Evolutionary conservation across 2,329 filamentous ascomycete species (phyloP).

Genomic region (Xylariomycetidae sp.): DNA sequence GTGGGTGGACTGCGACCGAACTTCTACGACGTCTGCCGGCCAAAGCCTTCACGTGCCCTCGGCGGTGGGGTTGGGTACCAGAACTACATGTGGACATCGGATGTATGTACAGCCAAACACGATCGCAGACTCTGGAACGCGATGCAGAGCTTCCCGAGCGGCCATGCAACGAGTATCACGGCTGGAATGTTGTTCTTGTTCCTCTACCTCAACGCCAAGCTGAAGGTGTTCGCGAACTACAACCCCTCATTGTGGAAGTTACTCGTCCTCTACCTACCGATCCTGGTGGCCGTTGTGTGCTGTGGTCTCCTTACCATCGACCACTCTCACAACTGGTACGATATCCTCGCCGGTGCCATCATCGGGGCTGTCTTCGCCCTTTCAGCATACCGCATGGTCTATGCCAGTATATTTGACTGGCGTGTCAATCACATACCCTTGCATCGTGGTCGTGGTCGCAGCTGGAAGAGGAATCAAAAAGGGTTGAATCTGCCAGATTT

Average conservation of each 20-base stretch:
- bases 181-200: slow-evolving; percentile 59
- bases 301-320: slow-evolving; percentile 58
- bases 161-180: slow-evolving; percentile 60
- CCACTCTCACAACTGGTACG: slow-evolving; percentile 64
- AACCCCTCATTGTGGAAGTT: slow-evolving; percentile 64
- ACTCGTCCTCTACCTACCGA: slow-evolving; percentile 48
- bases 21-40: slow-evolving; percentile 59
- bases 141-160: slow-evolving; percentile 61
- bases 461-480: slow-evolving; percentile 6
- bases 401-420: slow-evolving; percentile 64
- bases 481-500: no score
- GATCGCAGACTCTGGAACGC: slow-evolving; percentile 50
- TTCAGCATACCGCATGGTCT: slow-evolving; percentile 58
- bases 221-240: slow-evolving; percentile 63
- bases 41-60: slow-evolving; percentile 37
- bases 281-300: slow-evolving; percentile 55
- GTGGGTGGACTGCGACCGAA: slow-evolving; percentile 59
- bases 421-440: slow-evolving; percentile 63
- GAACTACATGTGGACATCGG: slow-evolving; percentile 57
- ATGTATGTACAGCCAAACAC: slow-evolving; percentile 53
- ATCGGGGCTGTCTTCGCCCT: slow-evolving; percentile 61
- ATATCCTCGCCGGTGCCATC: slow-evolving; percentile 55
- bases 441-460: slow-evolving; percentile 22
- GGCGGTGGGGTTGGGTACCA: slow-evolving; percentile 42
- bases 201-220: slow-evolving; percentile 65